Evolutionary conservation across 352 stramenopile genomes (phyloP), one percentile per base, ranked within the genome.

Genomic region (Aphanomyces cochlioides): DNA sequence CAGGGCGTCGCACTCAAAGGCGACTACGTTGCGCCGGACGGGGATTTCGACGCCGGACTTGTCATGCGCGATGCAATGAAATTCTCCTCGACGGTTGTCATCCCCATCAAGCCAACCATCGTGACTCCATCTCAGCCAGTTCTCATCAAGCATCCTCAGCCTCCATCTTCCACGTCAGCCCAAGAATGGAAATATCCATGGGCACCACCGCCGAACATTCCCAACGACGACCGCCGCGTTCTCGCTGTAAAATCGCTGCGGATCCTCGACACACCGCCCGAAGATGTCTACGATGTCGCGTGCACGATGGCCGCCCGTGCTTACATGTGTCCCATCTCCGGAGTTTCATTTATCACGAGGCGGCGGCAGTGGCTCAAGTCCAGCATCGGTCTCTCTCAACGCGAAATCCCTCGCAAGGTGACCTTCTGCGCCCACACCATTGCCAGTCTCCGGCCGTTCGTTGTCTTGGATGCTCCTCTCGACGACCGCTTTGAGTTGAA

Each of bases 401-500:
- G 19, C 7, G 37, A 28, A 54, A 37, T 38, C 17, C 38, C 17
- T 4, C 58, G 6, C 50, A 19, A 36, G 50, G n/a, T 36, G 58
- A 36, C 3, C 17, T 66, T 57, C 15, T 54, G 15, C 6, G 19
- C 38, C 45, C 39, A 38, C 8, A 38, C 43, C 17, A 53, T 66
- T 38, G 58, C 43, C 17, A 66, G 5, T 38, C 45, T 47, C 8
- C 1, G 1, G 8, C 19, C 15, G 13, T 13, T 28, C n/a, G 15
- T 12, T 12, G 17, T 41, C 58, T 38, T n/a, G 12, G 5, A 38
- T 5, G 17, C 15, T 28, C 43, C 6, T 68, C 73, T 89, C 7
- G 86, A 94, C 78, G 92, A 93, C 77, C 83, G 85, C n/a, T 95
- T 93, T 66, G 85, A 81, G 10, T 91, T 92, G 78, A 95, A 93